phyloP scores from a whole-genome alignment of 78 protist genomes.

The Acrasis kona region DNA sequence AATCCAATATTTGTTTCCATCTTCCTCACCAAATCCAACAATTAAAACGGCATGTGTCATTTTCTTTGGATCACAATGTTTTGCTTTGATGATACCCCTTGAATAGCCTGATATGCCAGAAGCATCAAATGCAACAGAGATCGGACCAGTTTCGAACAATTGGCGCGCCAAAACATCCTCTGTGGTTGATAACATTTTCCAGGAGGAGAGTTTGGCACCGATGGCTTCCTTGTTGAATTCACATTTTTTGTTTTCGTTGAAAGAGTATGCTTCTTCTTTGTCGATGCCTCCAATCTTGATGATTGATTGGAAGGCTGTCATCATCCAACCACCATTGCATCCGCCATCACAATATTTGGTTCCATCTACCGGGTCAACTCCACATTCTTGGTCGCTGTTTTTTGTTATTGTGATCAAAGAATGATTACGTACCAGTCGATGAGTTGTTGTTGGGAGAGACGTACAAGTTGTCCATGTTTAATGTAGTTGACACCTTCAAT shows the following conservation, averaged over 20 bases:
- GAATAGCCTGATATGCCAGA: conserved; percentile 7
- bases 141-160: conserved; percentile 3
- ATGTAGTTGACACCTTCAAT: conserved; percentile 10
- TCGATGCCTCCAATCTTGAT: conserved; percentile 3
- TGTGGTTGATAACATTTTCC: background rate
- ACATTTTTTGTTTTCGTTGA: too few species aligned
- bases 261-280: too few species aligned
- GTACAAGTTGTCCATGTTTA: background rate
- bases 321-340: conserved; percentile 27
- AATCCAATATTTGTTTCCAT: conserved; percentile 7
- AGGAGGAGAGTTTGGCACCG: conserved; percentile 5
- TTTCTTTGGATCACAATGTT: background rate
- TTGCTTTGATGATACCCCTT: conserved; percentile 30
- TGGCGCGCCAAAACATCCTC: background rate
- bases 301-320: conserved; percentile 17
- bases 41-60: conserved; percentile 38
- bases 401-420: too few species aligned
- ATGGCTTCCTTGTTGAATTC: background rate
- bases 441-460: conserved; percentile 33
- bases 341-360: conserved; percentile 11
- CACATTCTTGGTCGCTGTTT: too few species aligned
- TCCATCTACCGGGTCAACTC: too few species aligned
- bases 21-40: conserved; percentile 8
- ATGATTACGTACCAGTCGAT: too few species aligned
- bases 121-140: conserved; percentile 31